Base-by-base conservation (phyloP, 768 basidiomycete species). In the Rhodotorula babjevae region DNA sequence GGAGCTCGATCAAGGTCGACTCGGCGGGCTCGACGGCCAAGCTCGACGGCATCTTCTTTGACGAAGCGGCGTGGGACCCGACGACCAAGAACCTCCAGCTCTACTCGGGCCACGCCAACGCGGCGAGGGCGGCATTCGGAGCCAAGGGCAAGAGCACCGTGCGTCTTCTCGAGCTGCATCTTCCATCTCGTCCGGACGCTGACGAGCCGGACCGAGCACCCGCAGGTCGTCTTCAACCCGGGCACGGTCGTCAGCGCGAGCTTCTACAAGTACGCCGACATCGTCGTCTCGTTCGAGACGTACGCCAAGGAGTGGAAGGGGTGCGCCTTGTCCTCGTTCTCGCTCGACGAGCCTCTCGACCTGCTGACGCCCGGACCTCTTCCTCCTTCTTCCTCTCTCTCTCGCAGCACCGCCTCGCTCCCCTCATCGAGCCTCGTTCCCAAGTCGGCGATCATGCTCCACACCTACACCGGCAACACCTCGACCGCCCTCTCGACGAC, bases 1-100 rank as follows among this genome's bases (percentile, higher is more conserved):
- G 68, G 68, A 52, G 40, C 3, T 27, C 27, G 7, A 53, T 53
- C 52, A 53, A 27, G 52, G 62, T 64, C 27, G 36, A 60, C n/a
- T 23, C 12, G 1, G 23, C 29, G 7, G 40, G 62, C 29, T 16
- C 9, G 9, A 25, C 36, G 21, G 49, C 55, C 25, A 19, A 23
- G 9, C 49, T 69, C 23, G 68, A 69, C 61, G 68, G 68, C 10
- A 69, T 69, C 68, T 69, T 69, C 19, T 69, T 63, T 15, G 68
- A 69, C 57, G 68, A 69, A 49, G 58, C 46, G 3, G 7, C 7
- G 2, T 56, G 58, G 25, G 46, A 33, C 33, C 47, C 62, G 47
- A 44, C 44, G 1, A 23, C 4, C 27, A 58, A 2, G 5, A 40
- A 42, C 27, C 16, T 27, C 23, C 10, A 8, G 27, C 42, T 44